Conservation (phyloP, 1,284 basidiomycete genomes). For the Athelia sp. region DNA sequence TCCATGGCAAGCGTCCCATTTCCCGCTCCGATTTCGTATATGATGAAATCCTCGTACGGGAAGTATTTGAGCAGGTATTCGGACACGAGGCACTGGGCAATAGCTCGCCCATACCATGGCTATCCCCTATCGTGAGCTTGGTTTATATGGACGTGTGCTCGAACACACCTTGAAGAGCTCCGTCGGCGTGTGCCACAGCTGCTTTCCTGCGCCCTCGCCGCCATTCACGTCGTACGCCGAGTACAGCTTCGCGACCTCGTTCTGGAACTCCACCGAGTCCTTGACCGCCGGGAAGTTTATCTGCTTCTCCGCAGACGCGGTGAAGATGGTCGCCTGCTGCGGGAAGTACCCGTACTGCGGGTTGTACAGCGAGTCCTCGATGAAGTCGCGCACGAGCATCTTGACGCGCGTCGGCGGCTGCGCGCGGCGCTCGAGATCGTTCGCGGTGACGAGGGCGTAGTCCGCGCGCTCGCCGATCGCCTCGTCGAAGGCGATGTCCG, state of each 20-base stretch:
- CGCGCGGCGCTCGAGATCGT: constrained; percentile 55
- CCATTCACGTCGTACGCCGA: constrained; percentile 60
- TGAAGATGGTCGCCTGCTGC: constrained; percentile 85
- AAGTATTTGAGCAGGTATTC: constrained; percentile 94
- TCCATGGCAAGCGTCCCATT: constrained; percentile 93
- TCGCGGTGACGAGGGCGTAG: constrained; percentile 71
- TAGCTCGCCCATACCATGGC: constrained; percentile 93
- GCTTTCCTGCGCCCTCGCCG: constrained; percentile 72
- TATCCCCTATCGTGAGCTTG: constrained; percentile 30
- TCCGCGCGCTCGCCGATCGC: constrained; percentile 41
- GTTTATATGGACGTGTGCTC: too few relatives aligned
- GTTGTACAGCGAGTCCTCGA: constrained; percentile 96
- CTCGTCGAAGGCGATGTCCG: constrained; percentile 43
- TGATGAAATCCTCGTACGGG: constrained; percentile 90
- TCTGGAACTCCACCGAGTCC: constrained; percentile 77
- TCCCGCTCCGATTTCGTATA: constrained; percentile 98
- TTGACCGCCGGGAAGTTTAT: constrained; percentile 73
- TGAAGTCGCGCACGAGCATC: constrained; percentile 96
- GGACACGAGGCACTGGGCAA: constrained; percentile 83
- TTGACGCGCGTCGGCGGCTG: constrained; percentile 79
- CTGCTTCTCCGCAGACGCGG: constrained; percentile 53
- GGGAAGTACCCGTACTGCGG: constrained; percentile 98
- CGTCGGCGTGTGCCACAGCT: constrained; percentile 99
- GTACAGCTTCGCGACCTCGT: constrained; percentile 75
- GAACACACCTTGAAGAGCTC: constrained; percentile 89